Base-by-base conservation (phyloP, 257 asterid genomes). In the Nicotiana obtusifolia region DNA sequence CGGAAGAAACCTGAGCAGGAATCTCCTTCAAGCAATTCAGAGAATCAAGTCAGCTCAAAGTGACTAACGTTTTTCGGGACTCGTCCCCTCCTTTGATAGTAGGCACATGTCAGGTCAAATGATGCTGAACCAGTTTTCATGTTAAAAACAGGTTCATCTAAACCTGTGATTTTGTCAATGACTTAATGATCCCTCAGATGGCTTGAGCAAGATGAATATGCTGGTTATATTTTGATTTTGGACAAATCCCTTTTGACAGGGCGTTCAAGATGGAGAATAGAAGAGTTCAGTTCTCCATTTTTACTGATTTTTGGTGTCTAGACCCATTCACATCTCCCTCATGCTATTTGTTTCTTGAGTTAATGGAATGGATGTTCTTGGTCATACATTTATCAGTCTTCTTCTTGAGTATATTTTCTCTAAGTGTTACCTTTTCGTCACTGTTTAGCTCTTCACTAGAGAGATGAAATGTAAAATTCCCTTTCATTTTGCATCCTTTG, bases 1-100 rank as follows among this genome's bases (percentile, higher is more conserved):
- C 81, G 91, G 85, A 84, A 85, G 91, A 65, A 84, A 7, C 77
- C 84, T 0, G 93, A 87, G 7, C 90, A 76, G 65, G 92, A 84
- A 79, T 88, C 84, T 26, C 87, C 76, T 31, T 86, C 87, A 68
- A 84, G 84, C 88, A 53, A 67, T 64, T 60, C 76, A 2, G 85
- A 78, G 85, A 75, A 47, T 65, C 81, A 80, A 64, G 59, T 37
- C 37, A 83, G 62, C 67, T 77, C 33, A 26, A 77, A 53, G 35
- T 82, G 49, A 84, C 57, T 73, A 7, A 26, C 37, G 76, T 57
- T 33, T 62, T 33, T 41, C 4, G 35, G 54, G 76, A 49, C 30
- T 84, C 81, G 5, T 62, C 81, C 81, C 76, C 47, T 52, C 69
- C 17, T 84, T 60, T 84, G 83, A 49, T 57, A 60, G 24, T 64